These are phyloP conservation scores for Neurospora sublineolata DNA, from an alignment of 495 filamentous ascomycete genomes.

Conservation along the genomic window DNA sequence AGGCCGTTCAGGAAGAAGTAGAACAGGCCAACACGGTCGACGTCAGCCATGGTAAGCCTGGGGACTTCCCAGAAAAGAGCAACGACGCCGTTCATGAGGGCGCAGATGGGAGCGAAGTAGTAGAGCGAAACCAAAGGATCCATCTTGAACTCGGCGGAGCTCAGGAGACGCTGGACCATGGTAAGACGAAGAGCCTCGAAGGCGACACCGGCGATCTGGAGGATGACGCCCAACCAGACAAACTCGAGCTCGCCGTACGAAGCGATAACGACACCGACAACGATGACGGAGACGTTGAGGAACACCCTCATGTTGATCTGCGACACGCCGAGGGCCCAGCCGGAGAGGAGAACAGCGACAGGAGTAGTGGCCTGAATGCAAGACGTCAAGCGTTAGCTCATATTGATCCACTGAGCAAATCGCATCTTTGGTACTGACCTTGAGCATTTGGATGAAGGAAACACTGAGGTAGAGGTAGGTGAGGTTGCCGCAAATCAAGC, in stretches of 20 bases:
- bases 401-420: not conserved
- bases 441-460: slow-evolving; percentile 96
- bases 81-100: slow-evolving; percentile 73
- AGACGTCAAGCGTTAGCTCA: slow-evolving; percentile 14
- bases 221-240: slow-evolving; percentile 73
- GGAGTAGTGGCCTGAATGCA: slow-evolving; percentile 66
- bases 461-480: slow-evolving; percentile 89
- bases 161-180: slow-evolving; percentile 82
- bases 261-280: slow-evolving; percentile 80
- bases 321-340: slow-evolving; percentile 71
- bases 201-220: slow-evolving; percentile 70
- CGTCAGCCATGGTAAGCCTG: slow-evolving; percentile 54
- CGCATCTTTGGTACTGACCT: slow-evolving; percentile 42
- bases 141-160: slow-evolving; percentile 92
- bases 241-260: slow-evolving; percentile 91
- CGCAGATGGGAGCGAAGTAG: slow-evolving; percentile 91
- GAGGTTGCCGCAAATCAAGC: slow-evolving; percentile 88
- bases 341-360: slow-evolving; percentile 74
- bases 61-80: slow-evolving; percentile 72
- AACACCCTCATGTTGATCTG: slow-evolving; percentile 69
- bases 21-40: slow-evolving; percentile 63
- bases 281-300: slow-evolving; percentile 77
- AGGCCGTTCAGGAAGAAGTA: slow-evolving; percentile 70
- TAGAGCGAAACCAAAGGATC: slow-evolving; percentile 91
- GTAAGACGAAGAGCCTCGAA: slow-evolving; percentile 87